Conservation (phyloP, 805 yeast genomes). For the Cyberlindnera mycetangii region DNA sequence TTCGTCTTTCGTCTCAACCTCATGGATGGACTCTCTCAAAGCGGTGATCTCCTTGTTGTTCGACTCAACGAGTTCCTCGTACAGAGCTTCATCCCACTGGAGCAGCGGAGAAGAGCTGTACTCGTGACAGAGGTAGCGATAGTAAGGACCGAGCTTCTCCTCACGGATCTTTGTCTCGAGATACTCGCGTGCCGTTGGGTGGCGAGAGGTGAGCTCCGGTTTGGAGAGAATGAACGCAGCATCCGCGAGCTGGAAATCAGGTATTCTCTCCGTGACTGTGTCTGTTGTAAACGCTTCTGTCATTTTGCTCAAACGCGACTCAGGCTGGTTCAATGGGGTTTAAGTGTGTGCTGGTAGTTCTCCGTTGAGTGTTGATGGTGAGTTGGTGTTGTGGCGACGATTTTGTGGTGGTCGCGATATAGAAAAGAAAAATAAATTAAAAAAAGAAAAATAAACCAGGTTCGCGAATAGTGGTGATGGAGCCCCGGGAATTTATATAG, state of each 20-base stretch:
- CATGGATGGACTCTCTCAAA: slow-evolving; percentile 41
- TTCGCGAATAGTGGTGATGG: too few species aligned
- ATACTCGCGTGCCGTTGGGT: slow-evolving; percentile 41
- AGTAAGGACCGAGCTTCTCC: slow-evolving; percentile 79
- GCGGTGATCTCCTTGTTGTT: slow-evolving; percentile 56
- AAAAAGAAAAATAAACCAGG: too few species aligned
- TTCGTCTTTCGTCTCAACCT: slow-evolving; percentile 62
- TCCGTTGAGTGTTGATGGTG: too few species aligned
- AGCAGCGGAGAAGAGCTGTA: slow-evolving; percentile 35
- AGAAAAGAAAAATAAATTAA: too few species aligned
- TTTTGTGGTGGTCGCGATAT: too few species aligned
- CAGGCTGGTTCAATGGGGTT: too few species aligned
- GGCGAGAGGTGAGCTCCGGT: slow-evolving; percentile 36
- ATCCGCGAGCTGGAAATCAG: slow-evolving; percentile 82
- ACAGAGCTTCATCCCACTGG: slow-evolving; percentile 60
- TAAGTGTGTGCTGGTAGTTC: too few species aligned
- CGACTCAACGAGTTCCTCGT: slow-evolving; percentile 43
- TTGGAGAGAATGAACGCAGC: slow-evolving; percentile 61
- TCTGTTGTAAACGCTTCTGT: slow-evolving; percentile 8
- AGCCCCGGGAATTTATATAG: too few species aligned
- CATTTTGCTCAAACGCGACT: too few species aligned
- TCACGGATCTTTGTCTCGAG: slow-evolving; percentile 53
- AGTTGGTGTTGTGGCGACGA: too few species aligned
- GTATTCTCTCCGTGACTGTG: slow-evolving; percentile 44
- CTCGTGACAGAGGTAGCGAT: slow-evolving; percentile 58